Conservation (phyloP, 2,329 filamentous ascomycete genomes). For the Penicillium sp. region DNA sequence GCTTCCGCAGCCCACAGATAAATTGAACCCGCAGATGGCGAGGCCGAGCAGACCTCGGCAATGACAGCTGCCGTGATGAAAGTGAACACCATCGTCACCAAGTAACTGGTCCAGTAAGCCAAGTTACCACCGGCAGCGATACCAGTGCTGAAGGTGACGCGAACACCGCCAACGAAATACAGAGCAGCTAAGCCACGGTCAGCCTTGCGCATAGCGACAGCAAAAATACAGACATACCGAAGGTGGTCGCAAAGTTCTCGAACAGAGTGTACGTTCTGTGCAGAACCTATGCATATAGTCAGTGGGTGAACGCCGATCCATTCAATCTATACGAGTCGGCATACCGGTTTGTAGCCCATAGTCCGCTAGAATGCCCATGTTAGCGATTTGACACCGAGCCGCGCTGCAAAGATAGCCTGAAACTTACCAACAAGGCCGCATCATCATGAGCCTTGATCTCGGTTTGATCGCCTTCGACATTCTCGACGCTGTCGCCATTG, state of each 20-base stretch:
- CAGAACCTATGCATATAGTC: constrained; percentile 47
- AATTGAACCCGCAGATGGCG: constrained; percentile 61
- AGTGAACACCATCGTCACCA: constrained; percentile 61
- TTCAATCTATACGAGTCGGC: constrained; percentile 17
- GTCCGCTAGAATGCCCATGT: constrained; percentile 41
- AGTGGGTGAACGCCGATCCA: constrained; percentile 1
- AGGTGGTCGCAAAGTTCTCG: constrained; percentile 62
- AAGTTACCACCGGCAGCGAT: constrained; percentile 62
- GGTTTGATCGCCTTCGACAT: constrained; percentile 28
- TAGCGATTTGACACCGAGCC: constrained; percentile 3
- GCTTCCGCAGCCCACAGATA: constrained; percentile 64
- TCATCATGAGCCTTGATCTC: constrained; percentile 34
- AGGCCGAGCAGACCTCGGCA: constrained; percentile 62
- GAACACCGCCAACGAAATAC: constrained; percentile 62
- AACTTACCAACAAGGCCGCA: constrained; percentile 39
- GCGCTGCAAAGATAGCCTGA: not conserved
- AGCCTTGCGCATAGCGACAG: not conserved
- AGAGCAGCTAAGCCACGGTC: constrained; percentile 51
- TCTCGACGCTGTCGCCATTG: not conserved
- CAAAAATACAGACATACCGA: constrained; percentile 44
- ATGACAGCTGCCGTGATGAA: constrained; percentile 63
- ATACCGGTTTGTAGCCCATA: constrained; percentile 59
- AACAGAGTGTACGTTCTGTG: constrained; percentile 59
- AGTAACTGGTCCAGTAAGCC: constrained; percentile 64
- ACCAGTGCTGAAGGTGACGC: constrained; percentile 63